Percentiles rank a stretch among this genome's conserved stretches.
These are phyloP conservation scores for Nemania sp. DNA, from an alignment of 2,329 filamentous ascomycete species.

Conservation along the genomic window DNA sequence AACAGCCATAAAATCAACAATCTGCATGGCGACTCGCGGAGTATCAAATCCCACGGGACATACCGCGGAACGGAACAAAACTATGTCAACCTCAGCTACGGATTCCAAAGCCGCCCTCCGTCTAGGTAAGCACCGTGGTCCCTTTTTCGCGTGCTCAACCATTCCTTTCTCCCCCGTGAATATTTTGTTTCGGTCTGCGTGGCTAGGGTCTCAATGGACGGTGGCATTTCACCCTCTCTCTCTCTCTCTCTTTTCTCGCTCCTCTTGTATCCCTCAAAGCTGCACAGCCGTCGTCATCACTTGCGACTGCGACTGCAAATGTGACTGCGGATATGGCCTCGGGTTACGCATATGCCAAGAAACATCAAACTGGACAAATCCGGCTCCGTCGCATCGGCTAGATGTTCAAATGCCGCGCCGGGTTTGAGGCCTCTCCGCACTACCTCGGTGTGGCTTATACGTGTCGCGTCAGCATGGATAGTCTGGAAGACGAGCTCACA, in stretches of 20 bases:
- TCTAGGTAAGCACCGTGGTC: constrained; percentile 20
- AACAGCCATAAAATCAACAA: neutral
- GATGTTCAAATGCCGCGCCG: neutral
- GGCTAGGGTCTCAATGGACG: neutral
- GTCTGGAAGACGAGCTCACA: neutral
- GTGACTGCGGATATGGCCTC: neutral
- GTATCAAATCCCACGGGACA: neutral
- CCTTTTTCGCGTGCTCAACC: neutral
- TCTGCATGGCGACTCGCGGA: no score
- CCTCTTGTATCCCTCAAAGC: neutral
- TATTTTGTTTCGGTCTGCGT: neutral
- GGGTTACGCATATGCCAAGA: neutral
- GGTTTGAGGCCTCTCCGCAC: neutral
- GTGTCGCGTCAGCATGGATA: neutral
- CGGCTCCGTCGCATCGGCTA: neutral
- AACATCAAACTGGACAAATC: neutral
- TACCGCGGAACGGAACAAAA: neutral
- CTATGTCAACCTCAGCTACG: neutral
- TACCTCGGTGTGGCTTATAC: neutral
- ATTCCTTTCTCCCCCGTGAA: neutral
- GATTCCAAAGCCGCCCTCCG: neutral
- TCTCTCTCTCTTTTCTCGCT: neutral
- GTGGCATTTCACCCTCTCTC: constrained; percentile 7
- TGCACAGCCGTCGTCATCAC: neutral
- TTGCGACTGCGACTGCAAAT: neutral